These are phyloP conservation scores for Puccinellia tenuiflora DNA, from an alignment of 176 grass and related monocot genomes.

Conservation along the genomic window DNA sequence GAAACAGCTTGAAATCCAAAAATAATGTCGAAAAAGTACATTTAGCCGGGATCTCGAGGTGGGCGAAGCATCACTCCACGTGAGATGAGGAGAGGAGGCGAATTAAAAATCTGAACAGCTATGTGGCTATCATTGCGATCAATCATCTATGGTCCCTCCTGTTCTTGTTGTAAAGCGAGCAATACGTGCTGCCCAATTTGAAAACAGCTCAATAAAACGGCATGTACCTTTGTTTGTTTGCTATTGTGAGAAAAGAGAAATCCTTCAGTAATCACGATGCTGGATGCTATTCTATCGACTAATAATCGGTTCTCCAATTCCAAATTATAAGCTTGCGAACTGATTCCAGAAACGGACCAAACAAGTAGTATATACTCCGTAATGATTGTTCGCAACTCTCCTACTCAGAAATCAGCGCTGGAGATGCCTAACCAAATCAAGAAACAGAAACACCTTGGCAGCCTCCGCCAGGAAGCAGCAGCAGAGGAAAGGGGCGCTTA, in stretches of 20 bases:
- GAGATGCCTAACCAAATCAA: constrained; percentile 10
- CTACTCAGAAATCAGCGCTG: constrained; percentile 11
- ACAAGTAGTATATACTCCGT: neutral
- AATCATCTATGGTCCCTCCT: neutral
- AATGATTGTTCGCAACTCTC: neutral
- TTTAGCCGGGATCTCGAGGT: constrained; percentile 37
- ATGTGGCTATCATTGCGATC: constrained; percentile 25
- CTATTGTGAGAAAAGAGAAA: constrained; percentile 15
- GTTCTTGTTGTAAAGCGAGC: constrained; percentile 8
- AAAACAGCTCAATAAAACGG: neutral
- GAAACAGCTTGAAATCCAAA: constrained; percentile 24
- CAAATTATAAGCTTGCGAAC: neutral
- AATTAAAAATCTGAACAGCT: constrained; percentile 36
- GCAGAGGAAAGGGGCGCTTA: constrained; percentile 5
- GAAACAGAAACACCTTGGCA: neutral
- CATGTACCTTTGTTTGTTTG: neutral
- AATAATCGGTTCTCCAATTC: constrained; percentile 15
- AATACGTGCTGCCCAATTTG: neutral
- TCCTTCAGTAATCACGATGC: constrained; percentile 5
- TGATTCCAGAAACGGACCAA: constrained; percentile 18
- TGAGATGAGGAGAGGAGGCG: constrained; percentile 13
- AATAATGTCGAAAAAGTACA: neutral
- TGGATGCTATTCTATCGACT: constrained; percentile 9
- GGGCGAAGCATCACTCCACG: constrained; percentile 42
- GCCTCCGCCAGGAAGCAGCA: neutral